Conservation (phyloP, 2,329 filamentous ascomycete genomes). For the Trichophyton rubrum region DNA sequence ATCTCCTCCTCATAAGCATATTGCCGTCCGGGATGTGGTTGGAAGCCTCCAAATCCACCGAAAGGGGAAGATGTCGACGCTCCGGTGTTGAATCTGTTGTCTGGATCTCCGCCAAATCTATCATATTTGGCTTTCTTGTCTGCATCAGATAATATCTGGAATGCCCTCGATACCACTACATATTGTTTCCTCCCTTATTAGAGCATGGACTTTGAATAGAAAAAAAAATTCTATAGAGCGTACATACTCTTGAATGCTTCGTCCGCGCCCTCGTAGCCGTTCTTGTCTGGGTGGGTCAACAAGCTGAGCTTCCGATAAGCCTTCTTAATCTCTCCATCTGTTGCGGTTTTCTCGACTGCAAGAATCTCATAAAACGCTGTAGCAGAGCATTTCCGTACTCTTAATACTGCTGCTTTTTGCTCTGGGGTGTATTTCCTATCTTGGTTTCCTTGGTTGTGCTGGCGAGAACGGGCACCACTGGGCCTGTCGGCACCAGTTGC, state of each 20-base stretch:
- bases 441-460: constrained; percentile 40
- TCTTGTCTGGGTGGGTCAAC: constrained; percentile 96
- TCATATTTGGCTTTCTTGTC: constrained; percentile 89
- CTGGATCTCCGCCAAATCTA: constrained; percentile 80
- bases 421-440: constrained; percentile 63
- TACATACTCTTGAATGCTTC: constrained; percentile 84
- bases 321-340: constrained; percentile 87
- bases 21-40: constrained; percentile 36
- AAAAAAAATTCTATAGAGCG: background rate
- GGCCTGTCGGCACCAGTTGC: constrained; percentile 34
- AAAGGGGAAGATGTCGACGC: constrained; percentile 33
- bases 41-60: constrained; percentile 36
- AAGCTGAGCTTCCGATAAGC: constrained; percentile 90
- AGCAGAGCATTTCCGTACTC: constrained; percentile 69
- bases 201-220: background rate
- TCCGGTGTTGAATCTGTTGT: constrained; percentile 58
- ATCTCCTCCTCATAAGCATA: constrained; percentile 81
- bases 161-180: constrained; percentile 75
- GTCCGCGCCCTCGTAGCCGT: constrained; percentile 86
- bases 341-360: constrained; percentile 53
- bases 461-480: constrained; percentile 34
- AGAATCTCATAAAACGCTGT: constrained; percentile 97
- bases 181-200: background rate
- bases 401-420: constrained; percentile 80
- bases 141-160: constrained; percentile 81